Evolutionary conservation across 2,329 filamentous ascomycete species (phyloP).

Genomic region (Trichoderma breve): DNA sequence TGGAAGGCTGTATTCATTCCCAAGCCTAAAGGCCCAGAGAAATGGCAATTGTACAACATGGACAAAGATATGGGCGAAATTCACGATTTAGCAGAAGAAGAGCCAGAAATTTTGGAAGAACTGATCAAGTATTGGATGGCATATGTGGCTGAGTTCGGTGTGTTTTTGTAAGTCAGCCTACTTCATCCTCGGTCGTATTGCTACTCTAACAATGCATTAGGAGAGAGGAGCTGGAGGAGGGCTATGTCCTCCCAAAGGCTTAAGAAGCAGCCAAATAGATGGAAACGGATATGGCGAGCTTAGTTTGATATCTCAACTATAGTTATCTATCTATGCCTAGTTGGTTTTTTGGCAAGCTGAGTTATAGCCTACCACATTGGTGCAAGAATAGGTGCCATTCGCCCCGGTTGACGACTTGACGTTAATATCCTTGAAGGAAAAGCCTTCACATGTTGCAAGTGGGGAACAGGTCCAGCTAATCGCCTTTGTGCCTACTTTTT

Average conservation of each 20-base stretch:
- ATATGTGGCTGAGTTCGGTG: constrained; percentile 31
- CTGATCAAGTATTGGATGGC: constrained; percentile 33
- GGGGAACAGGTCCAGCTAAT: constrained; percentile 3
- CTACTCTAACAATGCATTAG: not conserved
- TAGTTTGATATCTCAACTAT: not conserved
- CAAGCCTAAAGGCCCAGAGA: constrained; percentile 2
- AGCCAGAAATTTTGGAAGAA: constrained; percentile 29
- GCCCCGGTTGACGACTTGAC: not conserved
- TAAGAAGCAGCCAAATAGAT: not conserved
- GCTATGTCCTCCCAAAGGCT: not conserved
- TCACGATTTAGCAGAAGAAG: constrained; percentile 28
- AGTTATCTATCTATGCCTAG: not conserved
- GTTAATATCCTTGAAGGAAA: constrained; percentile 2
- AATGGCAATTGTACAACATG: constrained; percentile 37
- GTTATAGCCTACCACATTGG: not conserved
- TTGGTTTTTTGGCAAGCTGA: not conserved
- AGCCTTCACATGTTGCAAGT: not conserved
- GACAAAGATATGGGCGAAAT: constrained; percentile 34
- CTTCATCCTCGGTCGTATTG: not conserved
- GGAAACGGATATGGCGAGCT: not conserved
- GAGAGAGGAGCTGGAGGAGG: constrained; percentile 7
- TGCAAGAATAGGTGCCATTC: not conserved
- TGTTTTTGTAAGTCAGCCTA: not conserved
- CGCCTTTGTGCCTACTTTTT: not conserved
- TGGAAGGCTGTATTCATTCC: constrained; percentile 13